Base-by-base conservation (phyloP, 2,329 filamentous ascomycete species). In the Seiridium unicorne region DNA sequence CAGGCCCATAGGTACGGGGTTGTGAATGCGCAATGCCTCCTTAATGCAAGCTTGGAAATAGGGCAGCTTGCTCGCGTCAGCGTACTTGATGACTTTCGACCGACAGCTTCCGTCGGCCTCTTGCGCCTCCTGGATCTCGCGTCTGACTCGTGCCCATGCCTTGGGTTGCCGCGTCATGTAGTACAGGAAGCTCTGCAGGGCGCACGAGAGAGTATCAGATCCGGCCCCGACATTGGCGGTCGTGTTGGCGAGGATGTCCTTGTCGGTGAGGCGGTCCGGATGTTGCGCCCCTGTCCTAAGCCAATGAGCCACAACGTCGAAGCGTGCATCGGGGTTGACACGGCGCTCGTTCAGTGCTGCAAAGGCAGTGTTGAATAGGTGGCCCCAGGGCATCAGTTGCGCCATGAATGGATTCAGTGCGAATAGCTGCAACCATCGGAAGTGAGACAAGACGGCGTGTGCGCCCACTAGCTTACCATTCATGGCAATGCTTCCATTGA, bases 1-100 rank as follows among this genome's bases (percentile, higher is more conserved):
- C 48, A 73, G 60, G 6, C 68, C 65, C 60, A 71, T 66, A 0
- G 71, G 62, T 5, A 63, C 66, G 1, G 72, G 70, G 0, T 61
- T 60, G 51, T 69, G 67, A 36, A 60, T 44, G 11, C 58, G 47
- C 26, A 60, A 5, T 8, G 58, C 51, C 36, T 60, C 58, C 10
- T 57, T 49, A 35, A 60, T 56, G 38, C 58, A 60, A 10, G 58
- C 58, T 18, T 57, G 40, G 9, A 60, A 34, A 38, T 51, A 56
- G 18, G 56, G 44, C 11, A 58, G 35, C n/a, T 51, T 32, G 5
- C 18, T 13, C 5, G 44, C 56, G 51, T 51, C 44, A 9, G 56
- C 44, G 13, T 35, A 58, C 9, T 32, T 18, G 8, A 51, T 18
- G 8, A 58, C 34, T 7, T 46, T 7, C 3, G 18, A 8, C 1